Evolutionary conservation across 495 filamentous ascomycete genomes (phyloP), one percentile per base, ranked within the genome.

Genomic region (Oidiodendron maius): DNA sequence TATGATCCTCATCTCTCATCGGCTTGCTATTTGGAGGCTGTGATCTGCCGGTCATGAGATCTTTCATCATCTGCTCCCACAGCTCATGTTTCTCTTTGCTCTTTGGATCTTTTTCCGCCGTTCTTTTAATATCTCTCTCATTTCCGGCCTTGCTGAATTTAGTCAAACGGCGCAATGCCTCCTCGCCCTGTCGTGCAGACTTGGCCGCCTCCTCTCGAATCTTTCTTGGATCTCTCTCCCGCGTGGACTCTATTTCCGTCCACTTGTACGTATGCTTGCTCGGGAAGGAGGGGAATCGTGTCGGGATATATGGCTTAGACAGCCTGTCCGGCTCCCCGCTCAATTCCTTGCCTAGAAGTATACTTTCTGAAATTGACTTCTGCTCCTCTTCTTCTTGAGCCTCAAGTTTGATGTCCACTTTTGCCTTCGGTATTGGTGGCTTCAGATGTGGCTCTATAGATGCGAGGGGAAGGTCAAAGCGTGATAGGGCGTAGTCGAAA

Each of bases 161-260:
- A 32, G 84, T 77, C 38, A 90, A 66, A 55, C 80, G 82, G 32
- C 87, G 71, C 45, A 91, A 59, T 17, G 84, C 84, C 51, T 86
- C 78, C 65, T 91, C 86, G 1, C 82, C 86, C 48, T 84, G 65
- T 23, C 86, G 70, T 17, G 86, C 84, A 55, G 87, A 82, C 60
- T 85, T 77, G 3, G 84, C 85, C 3, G 84, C 84, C 21, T 70
- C 75, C 60, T 90, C 86, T 12, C 86, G 71, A 44, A 90, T 83
- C 60, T 77, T 79, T 37, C 83, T 69, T 1, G 84, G 81, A 60
- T 90, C 85, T 18, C 67, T 76, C 40, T 86, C 82, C 38, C 85
- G 74, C 37, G 76, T 70, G 0, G 80, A 76, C 52, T 77, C 84
- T 9, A 86, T 78, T 2, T 82, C 71, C 1, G 85, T 88, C 25